Evolutionary conservation across 2,329 filamentous ascomycete genomes (phyloP).

Genomic region (Apiospora pterosperma): DNA sequence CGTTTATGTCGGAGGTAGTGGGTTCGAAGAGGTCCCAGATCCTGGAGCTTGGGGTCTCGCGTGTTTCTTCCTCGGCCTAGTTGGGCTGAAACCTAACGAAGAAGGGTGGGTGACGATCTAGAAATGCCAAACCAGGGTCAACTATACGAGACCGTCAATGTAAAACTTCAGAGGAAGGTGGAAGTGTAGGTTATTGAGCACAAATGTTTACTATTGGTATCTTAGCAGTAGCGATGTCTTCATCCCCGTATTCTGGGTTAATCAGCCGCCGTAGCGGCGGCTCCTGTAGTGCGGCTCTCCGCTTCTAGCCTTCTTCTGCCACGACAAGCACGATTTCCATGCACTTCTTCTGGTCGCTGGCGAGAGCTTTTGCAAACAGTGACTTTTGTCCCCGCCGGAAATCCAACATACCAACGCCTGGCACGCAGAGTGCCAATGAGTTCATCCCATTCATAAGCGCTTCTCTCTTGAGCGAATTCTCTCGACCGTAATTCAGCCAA

Average conservation of each 20-base stretch:
- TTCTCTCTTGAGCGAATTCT: background rate
- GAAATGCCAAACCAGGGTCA: background rate
- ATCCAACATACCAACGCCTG: background rate
- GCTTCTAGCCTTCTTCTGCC: background rate
- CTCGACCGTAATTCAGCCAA: background rate
- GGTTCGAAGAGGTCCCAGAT: conserved; percentile 63
- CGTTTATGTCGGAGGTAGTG: conserved; percentile 76
- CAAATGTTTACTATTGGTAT: background rate
- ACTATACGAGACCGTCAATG: no score
- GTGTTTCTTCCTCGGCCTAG: conserved; percentile 77
- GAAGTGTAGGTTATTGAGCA: background rate
- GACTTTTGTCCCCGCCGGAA: background rate
- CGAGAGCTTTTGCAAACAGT: background rate
- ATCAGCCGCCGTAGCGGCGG: background rate
- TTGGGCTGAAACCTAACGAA: conserved; percentile 44
- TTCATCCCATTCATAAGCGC: conserved; percentile 1
- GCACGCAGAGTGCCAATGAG: background rate
- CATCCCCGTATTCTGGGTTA: background rate
- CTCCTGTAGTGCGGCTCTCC: background rate
- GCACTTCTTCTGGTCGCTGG: background rate
- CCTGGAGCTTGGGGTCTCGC: conserved; percentile 72
- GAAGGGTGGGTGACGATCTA: conserved; percentile 32
- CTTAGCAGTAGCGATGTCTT: conserved; percentile 1
- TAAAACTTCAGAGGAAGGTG: background rate
- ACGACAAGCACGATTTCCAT: background rate